Evolutionary conservation across 352 stramenopile genomes (phyloP), one percentile per base, ranked within the genome.

Genomic region (Phytophthora nicotianae): DNA sequence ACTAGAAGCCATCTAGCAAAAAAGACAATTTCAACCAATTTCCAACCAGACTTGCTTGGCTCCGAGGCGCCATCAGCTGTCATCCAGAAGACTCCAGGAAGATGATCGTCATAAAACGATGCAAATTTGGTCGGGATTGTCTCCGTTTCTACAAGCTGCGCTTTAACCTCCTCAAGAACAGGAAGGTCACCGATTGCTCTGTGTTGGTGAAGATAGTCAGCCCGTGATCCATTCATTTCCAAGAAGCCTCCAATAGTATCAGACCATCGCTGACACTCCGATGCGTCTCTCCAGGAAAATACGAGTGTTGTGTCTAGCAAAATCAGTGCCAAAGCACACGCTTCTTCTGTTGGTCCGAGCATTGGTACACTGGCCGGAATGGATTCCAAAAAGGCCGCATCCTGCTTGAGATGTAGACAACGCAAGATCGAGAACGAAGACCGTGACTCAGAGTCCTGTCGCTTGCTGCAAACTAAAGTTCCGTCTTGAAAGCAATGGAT

Each of bases 1-100:
- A 82, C 38, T 11, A 83, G n/a, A 6, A 86, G 52, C 63, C 58
- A 81, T 20, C 26, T 57, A 33, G 48, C 66, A 42, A 70, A 72
- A 1, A 73, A 68, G 1, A 77, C 72, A 33, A 86, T 53, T 50
- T 86, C 77, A 17, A 80, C 77, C 23, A 77, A 45, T 50, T 65
- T 48, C 74, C 74, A 83, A n/a, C 58, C n/a, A 26, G 20, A 10
- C 19, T 56, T 49, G 19, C 17, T 50, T 35, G 17, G n/a, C 21
- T 63, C 26, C 19, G 40, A 58, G 23, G 20, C 33, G 5, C 57
- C 48, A 38, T 10, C 27, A 50, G 46, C 32, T 27, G 41, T 26
- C 47, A 75, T 54, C 77, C 77, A 86, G 27, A 86, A 86, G 19
- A 86, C 23, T 5, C 77, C 72, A 33, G 77, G 72, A 37, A 86